These are phyloP conservation scores for Pseudopithomyces maydicus DNA, from an alignment of 2,329 filamentous ascomycete genomes.

Conservation along the genomic window DNA sequence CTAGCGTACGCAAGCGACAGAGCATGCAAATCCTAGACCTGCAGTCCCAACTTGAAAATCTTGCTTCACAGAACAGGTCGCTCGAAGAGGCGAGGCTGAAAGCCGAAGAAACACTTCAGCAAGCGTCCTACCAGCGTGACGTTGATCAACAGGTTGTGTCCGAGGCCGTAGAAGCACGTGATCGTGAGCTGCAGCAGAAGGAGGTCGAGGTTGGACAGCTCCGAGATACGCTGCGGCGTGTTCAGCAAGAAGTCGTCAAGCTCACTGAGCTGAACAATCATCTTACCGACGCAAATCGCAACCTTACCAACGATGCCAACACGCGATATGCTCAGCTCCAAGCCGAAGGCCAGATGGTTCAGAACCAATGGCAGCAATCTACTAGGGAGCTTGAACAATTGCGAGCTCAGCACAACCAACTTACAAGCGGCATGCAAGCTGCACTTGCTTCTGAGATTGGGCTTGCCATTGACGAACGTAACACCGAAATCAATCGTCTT, in stretches of 20 bases:
- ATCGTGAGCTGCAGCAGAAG: constrained; percentile 75
- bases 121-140: constrained; percentile 59
- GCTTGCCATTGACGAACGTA: constrained; percentile 75
- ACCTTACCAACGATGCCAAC: constrained; percentile 76
- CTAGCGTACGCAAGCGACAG: constrained; percentile 94
- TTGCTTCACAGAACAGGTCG: constrained; percentile 81
- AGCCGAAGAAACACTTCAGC: constrained; percentile 68
- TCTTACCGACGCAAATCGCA: constrained; percentile 76
- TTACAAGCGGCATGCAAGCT: constrained; percentile 67
- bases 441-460: constrained; percentile 66
- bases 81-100: constrained; percentile 74
- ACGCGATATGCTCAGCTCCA: constrained; percentile 72
- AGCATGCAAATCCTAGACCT: constrained; percentile 95
- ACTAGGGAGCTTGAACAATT: constrained; percentile 72
- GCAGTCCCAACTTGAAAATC: constrained; percentile 81
- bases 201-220: constrained; percentile 86
- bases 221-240: constrained; percentile 75
- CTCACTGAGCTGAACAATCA: constrained; percentile 83
- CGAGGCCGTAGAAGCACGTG: constrained; percentile 66
- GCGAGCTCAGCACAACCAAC: constrained; percentile 65
- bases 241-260: constrained; percentile 81
- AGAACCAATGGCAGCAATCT: constrained; percentile 62
- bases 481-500: constrained; percentile 79
- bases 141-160: constrained; percentile 55
- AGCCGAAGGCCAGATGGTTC: constrained; percentile 63